Conservation (phyloP, 2,329 filamentous ascomycete species). For the Aspergillus pseudoglaucus region DNA sequence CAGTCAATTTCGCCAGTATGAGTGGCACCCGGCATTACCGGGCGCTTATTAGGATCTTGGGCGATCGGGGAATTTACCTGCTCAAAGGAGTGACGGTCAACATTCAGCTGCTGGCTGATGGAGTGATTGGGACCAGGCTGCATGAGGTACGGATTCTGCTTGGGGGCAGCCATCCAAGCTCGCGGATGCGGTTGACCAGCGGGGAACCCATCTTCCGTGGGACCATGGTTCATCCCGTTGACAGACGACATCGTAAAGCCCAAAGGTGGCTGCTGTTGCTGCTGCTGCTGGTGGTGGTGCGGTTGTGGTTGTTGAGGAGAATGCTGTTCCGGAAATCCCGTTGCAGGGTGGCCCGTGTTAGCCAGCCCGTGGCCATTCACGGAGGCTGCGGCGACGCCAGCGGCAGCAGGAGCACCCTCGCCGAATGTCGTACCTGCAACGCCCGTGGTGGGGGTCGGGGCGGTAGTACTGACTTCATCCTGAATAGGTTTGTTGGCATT, state of each 20-base stretch:
- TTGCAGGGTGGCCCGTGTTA: conserved; percentile 23
- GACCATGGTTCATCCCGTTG: conserved; percentile 38
- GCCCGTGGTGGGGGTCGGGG: conserved; percentile 36
- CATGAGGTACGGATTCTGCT: conserved; percentile 39
- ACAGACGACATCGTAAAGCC: conserved; percentile 38
- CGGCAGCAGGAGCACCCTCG: conserved; percentile 20
- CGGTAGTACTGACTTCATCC: conserved; percentile 41
- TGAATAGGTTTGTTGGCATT: conserved; percentile 37
- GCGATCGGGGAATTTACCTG: conserved; percentile 36
- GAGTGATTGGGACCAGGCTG: conserved; percentile 35
- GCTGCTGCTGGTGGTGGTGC: too few relatives aligned
- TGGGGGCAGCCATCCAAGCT: conserved; percentile 40
- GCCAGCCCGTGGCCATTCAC: conserved; percentile 39
- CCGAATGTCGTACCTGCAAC: conserved; percentile 37
- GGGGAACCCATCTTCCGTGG: conserved; percentile 28
- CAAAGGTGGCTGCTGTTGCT: conserved; percentile 18
- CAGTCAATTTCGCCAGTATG: conserved; percentile 59
- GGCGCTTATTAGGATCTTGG: conserved; percentile 35
- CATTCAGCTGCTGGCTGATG: conserved; percentile 35
- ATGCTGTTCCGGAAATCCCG: conserved; percentile 35
- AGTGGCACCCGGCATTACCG: conserved; percentile 56
- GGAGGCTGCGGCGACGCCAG: conserved; percentile 7
- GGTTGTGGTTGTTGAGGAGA: too few relatives aligned
- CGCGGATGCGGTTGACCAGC: conserved; percentile 33
- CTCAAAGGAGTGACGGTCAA: conserved; percentile 38